Evolutionary conservation across 1,284 basidiomycete genomes (phyloP).

Genomic region (Ustilago sp.): DNA sequence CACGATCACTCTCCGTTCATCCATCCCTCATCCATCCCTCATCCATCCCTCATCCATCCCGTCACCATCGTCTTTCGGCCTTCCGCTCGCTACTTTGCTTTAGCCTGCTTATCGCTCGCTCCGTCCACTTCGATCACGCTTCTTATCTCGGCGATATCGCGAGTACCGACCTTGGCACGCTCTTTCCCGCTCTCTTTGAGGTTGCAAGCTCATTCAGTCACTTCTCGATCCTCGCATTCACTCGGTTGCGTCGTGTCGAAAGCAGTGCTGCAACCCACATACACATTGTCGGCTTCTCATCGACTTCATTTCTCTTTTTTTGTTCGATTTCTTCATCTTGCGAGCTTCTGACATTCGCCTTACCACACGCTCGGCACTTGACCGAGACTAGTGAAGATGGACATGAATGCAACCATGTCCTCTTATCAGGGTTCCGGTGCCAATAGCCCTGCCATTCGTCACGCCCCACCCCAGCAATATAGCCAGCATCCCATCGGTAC

Average conservation of each 20-base stretch:
- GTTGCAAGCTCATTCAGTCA: background rate
- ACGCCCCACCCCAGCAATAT: conserved; percentile 19
- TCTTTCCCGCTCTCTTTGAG: background rate
- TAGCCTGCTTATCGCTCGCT: conserved; percentile 3
- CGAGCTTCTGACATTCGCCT: background rate
- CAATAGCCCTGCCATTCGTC: conserved; percentile 48
- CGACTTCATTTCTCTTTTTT: background rate
- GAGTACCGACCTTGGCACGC: background rate
- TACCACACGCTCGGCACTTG: conserved; percentile 9
- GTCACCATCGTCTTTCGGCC: background rate
- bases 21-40: background rate
- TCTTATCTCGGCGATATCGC: background rate
- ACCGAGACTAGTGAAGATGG: conserved; percentile 39
- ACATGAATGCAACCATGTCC: conserved; percentile 55
- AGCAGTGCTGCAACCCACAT: background rate
- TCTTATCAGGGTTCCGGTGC: conserved; percentile 53
- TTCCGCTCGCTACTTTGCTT: background rate
- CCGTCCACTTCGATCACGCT: background rate
- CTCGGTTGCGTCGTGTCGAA: background rate
- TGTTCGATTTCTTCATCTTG: background rate
- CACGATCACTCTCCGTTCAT: conserved; percentile 1
- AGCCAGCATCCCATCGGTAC: conserved; percentile 27
- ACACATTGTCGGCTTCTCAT: background rate
- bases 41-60: background rate
- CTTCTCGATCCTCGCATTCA: background rate